Conservation (phyloP, 768 basidiomycete species). For the Panellus pusillus region DNA sequence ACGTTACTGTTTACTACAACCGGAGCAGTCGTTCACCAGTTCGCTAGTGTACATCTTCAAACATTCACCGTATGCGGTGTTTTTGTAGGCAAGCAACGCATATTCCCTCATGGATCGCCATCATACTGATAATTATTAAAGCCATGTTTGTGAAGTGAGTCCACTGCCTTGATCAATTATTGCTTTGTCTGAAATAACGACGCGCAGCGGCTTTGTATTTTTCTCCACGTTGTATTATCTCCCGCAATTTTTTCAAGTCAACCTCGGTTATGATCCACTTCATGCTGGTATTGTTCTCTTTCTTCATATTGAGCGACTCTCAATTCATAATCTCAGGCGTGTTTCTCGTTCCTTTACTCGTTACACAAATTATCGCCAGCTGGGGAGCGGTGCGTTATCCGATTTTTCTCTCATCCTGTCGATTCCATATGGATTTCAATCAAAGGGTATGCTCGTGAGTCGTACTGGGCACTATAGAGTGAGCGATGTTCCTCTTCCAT, state of each 20-base stretch:
- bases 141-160: conserved; percentile 68
- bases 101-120: too few relatives aligned
- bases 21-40: not conserved
- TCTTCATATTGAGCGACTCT: not conserved
- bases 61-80: conserved; percentile 65
- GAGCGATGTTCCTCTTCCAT: conserved; percentile 7
- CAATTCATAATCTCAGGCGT: conserved; percentile 34
- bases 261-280: conserved; percentile 64
- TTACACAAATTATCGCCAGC: conserved; percentile 61
- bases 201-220: conserved; percentile 54
- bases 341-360: conserved; percentile 68
- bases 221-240: conserved; percentile 70
- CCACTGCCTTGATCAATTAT: not conserved
- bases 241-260: conserved; percentile 76
- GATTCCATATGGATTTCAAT: not conserved
- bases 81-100: conserved; percentile 30
- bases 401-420: not conserved
- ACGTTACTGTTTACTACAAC: conserved; percentile 23
- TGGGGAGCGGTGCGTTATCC: conserved; percentile 46
- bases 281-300: conserved; percentile 33
- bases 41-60: conserved; percentile 69
- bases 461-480: conserved; percentile 65
- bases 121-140: conserved; percentile 23
- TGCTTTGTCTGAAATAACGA: not conserved
- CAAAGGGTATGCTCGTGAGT: conserved; percentile 62